These are phyloP conservation scores for Aspergillus tubingensis DNA, from an alignment of 2,329 filamentous ascomycete species.

Conservation along the genomic window DNA sequence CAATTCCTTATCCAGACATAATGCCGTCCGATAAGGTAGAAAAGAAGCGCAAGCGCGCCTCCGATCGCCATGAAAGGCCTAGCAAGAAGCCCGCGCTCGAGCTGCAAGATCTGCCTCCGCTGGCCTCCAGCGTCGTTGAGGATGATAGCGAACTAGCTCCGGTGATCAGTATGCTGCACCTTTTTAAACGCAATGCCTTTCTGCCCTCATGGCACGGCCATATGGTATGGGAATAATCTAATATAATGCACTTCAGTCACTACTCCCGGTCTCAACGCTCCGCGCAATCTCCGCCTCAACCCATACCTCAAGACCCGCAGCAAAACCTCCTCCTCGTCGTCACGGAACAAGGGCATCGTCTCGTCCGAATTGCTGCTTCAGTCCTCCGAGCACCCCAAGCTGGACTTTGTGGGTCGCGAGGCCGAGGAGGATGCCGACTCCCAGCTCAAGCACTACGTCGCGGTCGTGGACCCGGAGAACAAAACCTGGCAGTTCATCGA, in stretches of 20 bases:
- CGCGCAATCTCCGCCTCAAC: constrained; percentile 33
- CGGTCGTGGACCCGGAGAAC: constrained; percentile 58
- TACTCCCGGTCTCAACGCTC: constrained; percentile 37
- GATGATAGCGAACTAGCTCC: constrained; percentile 52
- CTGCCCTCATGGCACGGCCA: background rate
- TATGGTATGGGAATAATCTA: background rate
- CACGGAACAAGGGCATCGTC: constrained; percentile 39
- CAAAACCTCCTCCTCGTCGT: constrained; percentile 32
- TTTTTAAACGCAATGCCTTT: background rate
- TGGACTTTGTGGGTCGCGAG: constrained; percentile 60
- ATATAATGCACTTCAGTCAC: constrained; percentile 26
- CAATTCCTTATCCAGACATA: constrained; percentile 3
- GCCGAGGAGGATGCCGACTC: constrained; percentile 54
- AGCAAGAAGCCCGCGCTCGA: constrained; percentile 52
- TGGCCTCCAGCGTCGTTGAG: constrained; percentile 50
- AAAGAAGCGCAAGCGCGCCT: constrained; percentile 55
- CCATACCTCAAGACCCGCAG: constrained; percentile 55
- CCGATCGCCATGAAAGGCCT: constrained; percentile 46
- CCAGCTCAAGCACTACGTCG: constrained; percentile 61
- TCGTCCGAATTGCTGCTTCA: constrained; percentile 59
- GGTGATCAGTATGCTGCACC: constrained; percentile 48
- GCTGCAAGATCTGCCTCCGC: constrained; percentile 39
- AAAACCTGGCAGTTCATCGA: constrained; percentile 57
- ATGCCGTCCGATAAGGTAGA: constrained; percentile 42
- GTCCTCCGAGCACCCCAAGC: constrained; percentile 60